Conservation (phyloP, 2,329 filamentous ascomycete genomes). For the Fusarium incarnatum region DNA sequence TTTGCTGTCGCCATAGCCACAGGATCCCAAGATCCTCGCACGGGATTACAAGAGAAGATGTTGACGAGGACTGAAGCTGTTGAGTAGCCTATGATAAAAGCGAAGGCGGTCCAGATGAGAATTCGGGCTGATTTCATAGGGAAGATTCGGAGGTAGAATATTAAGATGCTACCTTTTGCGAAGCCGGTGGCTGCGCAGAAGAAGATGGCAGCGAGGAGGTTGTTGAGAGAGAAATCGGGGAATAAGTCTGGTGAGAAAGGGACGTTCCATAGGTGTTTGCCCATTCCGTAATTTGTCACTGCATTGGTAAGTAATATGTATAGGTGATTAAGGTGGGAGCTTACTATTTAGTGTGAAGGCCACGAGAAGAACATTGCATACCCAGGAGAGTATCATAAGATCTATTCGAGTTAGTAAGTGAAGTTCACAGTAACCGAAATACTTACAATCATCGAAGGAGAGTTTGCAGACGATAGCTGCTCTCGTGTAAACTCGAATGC, state of each 20-base stretch:
- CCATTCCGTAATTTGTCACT: slow-evolving; percentile 30
- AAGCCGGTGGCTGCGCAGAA: slow-evolving; percentile 24
- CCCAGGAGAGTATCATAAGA: slow-evolving; percentile 22
- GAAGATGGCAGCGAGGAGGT: slow-evolving; percentile 23
- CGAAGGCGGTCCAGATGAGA: slow-evolving; percentile 15
- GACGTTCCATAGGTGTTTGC: slow-evolving; percentile 29
- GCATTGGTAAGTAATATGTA: neutral
- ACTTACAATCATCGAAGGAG: slow-evolving; percentile 22
- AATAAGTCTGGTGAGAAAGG: slow-evolving; percentile 12
- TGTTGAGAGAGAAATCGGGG: slow-evolving; percentile 18
- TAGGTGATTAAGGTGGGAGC: neutral
- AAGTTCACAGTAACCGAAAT: rapidly evolving
- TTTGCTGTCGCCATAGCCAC: slow-evolving; percentile 1
- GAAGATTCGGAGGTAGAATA: slow-evolving; percentile 27
- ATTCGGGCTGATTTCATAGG: slow-evolving; percentile 10
- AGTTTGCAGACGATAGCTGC: slow-evolving; percentile 4
- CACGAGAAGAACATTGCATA: slow-evolving; percentile 13
- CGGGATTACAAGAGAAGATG: slow-evolving; percentile 14
- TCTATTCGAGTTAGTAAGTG: neutral
- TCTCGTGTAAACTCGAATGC: slow-evolving; percentile 17
- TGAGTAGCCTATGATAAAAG: slow-evolving; percentile 23
- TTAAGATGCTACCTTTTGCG: slow-evolving; percentile 17
- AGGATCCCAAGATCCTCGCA: slow-evolving; percentile 12
- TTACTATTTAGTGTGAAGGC: slow-evolving; percentile 19
- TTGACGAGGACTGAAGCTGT: slow-evolving; percentile 13